Evolutionary conservation across 768 basidiomycete genomes (phyloP), one percentile per base, ranked within the genome.

Genomic region (Agrocybe praecox): DNA sequence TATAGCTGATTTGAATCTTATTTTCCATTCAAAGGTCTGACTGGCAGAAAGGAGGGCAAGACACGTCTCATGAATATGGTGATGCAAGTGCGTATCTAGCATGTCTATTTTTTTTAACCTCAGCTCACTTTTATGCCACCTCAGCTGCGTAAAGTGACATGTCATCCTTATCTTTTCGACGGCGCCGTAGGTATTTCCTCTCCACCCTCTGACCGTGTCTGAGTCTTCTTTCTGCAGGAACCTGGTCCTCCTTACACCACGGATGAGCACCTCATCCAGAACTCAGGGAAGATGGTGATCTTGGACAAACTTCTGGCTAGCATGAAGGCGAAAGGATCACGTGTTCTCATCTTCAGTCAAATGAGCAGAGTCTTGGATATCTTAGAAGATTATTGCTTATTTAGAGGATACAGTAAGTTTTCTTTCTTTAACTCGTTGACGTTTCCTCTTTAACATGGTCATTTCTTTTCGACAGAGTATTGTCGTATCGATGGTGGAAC

Each of bases 301-400:
- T 84, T 99, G 24, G 96, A 99, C 77, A 98, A 94, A 71, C 80
- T 99, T 0, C 84, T 98, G 18, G 78, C 79, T 55, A 85, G 82
- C 32, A 90, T 98, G 92, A 94, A 92, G 66, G 87, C 75, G 21
- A 95, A 95, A 69, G 96, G 94, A n/a, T 96, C 94, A 2, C 85
- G 96, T 8, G 92, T 95, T 2, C 84, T 98, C 62, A 97, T 99
- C 58, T 99, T 99, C 78, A 96, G 94, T 65, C 97, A 98, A 72
- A 98, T 99, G 97, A 96, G 93, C 73, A 89, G 97, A n/a, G 92
- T 98, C 56, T 80, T 98, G 48, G 97, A 99, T 71, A 98, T 99
- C 56, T 72, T 99, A 45, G 96, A 98, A 69, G 96, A 98, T 68
- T 98, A 96, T 72, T 98, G 95, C 72, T 77, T 96, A 58, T 99